Conservation (phyloP, 2,329 filamentous ascomycete species). For the Pseudogymnoascus sp. region DNA sequence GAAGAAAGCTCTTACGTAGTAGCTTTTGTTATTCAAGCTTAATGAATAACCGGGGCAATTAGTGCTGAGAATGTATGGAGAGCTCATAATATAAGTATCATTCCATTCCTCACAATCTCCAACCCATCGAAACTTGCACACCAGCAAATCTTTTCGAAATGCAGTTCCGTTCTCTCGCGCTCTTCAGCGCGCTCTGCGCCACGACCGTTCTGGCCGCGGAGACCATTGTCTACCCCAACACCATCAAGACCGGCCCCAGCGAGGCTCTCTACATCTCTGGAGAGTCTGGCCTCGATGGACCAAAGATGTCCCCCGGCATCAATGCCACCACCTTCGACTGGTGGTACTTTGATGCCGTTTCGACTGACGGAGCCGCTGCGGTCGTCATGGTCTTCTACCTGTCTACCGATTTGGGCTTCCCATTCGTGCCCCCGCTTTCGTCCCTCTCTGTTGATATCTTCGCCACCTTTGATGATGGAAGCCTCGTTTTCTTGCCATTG, state of each 20-base stretch:
- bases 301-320: slow-evolving; percentile 16
- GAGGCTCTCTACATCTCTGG: background rate
- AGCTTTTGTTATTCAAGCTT: background rate
- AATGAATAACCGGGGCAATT: background rate
- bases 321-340: slow-evolving; percentile 27
- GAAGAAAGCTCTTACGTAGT: background rate
- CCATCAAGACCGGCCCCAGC: background rate
- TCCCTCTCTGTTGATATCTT: slow-evolving; percentile 13
- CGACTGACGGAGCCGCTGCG: slow-evolving; percentile 21
- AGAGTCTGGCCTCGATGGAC: slow-evolving; percentile 14
- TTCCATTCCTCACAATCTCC: background rate
- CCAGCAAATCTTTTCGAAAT: background rate
- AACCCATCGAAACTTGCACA: background rate
- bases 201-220: background rate
- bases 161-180: background rate
- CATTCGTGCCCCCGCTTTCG: slow-evolving; percentile 21
- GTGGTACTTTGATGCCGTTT: slow-evolving; percentile 35
- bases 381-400: slow-evolving; percentile 30
- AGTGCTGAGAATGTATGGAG: background rate
- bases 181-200: background rate
- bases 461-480: slow-evolving; percentile 15
- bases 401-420: slow-evolving; percentile 28
- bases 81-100: background rate
- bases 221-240: background rate
- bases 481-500: slow-evolving; percentile 1